Evolutionary conservation across 23 red algal genomes (phyloP).

Genomic region (Rhodosorus marinus): DNA sequence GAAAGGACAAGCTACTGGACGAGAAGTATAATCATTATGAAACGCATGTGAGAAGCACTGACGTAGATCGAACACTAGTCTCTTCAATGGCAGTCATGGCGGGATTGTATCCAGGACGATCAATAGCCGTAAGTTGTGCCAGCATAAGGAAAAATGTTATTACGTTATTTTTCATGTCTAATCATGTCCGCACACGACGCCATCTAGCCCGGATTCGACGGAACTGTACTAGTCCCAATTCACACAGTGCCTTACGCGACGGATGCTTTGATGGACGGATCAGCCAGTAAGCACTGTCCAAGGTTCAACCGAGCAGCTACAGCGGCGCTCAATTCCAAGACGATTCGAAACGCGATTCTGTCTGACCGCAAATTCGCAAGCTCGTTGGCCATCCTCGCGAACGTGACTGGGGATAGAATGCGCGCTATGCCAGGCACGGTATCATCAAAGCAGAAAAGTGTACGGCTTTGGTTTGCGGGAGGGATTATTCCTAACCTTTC

Average conservation of each 20-base stretch:
- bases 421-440: background rate
- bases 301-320: background rate
- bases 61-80: conserved; percentile 21
- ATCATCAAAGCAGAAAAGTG: too few species aligned
- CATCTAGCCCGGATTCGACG: background rate
- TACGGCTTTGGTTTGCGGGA: too few species aligned
- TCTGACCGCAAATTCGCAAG: background rate
- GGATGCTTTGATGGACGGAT: conserved; percentile 8
- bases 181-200: too few species aligned
- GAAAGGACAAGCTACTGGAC: background rate
- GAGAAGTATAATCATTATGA: conserved; percentile 9
- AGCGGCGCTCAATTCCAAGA: background rate
- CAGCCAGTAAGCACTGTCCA: conserved; percentile 1
- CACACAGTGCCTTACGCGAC: conserved; percentile 5
- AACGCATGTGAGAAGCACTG: conserved; percentile 25
- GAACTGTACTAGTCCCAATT: background rate
- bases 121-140: too few species aligned
- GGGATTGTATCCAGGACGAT: conserved; percentile 9
- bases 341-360: background rate
- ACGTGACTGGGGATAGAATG: background rate
- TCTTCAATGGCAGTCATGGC: conserved; percentile 2
- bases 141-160: too few species aligned
- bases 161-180: too few species aligned
- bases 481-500: too few species aligned
- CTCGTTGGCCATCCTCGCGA: conserved; percentile 5